Evolutionary conservation across 2,329 filamentous ascomycete genomes (phyloP), one percentile per base, ranked within the genome.

Genomic region (Phyllosticta citribraziliensis): DNA sequence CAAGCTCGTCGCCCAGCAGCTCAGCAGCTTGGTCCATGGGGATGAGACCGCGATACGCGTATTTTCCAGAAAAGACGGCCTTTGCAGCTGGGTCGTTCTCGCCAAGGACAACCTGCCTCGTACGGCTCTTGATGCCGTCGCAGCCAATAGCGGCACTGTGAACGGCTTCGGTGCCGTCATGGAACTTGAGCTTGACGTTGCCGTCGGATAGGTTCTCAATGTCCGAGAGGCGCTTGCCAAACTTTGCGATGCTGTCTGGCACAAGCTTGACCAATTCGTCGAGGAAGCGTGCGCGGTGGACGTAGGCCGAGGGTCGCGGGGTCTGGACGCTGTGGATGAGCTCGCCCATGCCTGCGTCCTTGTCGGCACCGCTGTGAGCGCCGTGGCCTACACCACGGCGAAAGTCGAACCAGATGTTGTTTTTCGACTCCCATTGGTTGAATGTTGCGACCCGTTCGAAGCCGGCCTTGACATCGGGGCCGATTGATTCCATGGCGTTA

Each of bases 61-160:
- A 83, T 64, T 85, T 84, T 33, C 80, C 75, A 0, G 79, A 79
- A 67, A 84, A 88, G 1, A 73, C 69, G 0, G 84, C 75, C 25
- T 76, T 68, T 0, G 77, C 72, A 2, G 76, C 74, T 0, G 79
- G 76, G 62, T 78, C 70, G 22, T 74, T 70, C 2, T 75, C 68
- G 0, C 80, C 82, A 2, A 86, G 72, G 5, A 88, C 69, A 14
- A 82, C 68, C 30, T 79, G 68, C 8, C 85, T 75, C 2, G 81
- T 76, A 3, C 75, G 73, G 0, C 82, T 84, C 67, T 84, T 84
- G 67, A 88, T 84, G 0, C 85, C 85, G 70, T 88, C 85, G 67
- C 83, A 85, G 5, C 82, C 84, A 61, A 88, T 75, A 0, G 84
- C 80, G 1, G 76, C 74, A 63, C 74, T 74, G 30, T 79, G 78